Conservation (phyloP, 805 yeast genomes). For the Tetrapisispora taiwanensis region DNA sequence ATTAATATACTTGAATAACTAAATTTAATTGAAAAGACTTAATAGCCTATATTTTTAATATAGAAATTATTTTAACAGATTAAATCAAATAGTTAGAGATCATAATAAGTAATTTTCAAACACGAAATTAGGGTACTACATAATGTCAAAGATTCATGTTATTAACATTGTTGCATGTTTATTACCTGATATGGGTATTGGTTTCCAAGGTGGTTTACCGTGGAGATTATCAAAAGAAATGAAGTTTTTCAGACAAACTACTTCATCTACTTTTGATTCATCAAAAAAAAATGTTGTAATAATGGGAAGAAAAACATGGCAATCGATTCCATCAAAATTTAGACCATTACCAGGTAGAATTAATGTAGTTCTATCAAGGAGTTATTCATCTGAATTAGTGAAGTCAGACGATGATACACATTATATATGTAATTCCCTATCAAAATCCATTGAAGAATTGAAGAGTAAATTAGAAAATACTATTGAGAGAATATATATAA, state of each 20-base stretch:
- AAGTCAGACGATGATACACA: neutral
- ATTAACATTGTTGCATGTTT: slow-evolving; percentile 80
- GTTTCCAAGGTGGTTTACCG: slow-evolving; percentile 70
- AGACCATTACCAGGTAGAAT: slow-evolving; percentile 70
- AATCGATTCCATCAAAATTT: slow-evolving; percentile 75
- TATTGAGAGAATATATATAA: slow-evolving; percentile 59
- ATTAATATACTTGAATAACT: no score
- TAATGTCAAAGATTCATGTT: slow-evolving; percentile 29
- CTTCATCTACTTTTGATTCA: slow-evolving; percentile 36
- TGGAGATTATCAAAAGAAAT: slow-evolving; percentile 83
- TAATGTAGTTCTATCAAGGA: slow-evolving; percentile 66
- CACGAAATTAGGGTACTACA: neutral
- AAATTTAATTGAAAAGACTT: no score
- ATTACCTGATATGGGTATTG: slow-evolving; percentile 74
- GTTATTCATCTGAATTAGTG: slow-evolving; percentile 8
- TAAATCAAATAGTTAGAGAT: no score
- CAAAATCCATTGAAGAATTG: slow-evolving; percentile 33
- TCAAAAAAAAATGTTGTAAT: slow-evolving; percentile 59
- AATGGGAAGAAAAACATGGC: slow-evolving; percentile 97
- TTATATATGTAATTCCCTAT: slow-evolving; percentile 34
- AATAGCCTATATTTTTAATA: no score
- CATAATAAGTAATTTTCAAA: neutral
- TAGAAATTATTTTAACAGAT: no score
- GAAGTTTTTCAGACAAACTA: slow-evolving; percentile 71
- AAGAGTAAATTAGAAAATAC: slow-evolving; percentile 5